Evolutionary conservation across 371 early-diverging fungal species (phyloP), one percentile per base, ranked within the genome.

Genomic region (Mortierella sp.): DNA sequence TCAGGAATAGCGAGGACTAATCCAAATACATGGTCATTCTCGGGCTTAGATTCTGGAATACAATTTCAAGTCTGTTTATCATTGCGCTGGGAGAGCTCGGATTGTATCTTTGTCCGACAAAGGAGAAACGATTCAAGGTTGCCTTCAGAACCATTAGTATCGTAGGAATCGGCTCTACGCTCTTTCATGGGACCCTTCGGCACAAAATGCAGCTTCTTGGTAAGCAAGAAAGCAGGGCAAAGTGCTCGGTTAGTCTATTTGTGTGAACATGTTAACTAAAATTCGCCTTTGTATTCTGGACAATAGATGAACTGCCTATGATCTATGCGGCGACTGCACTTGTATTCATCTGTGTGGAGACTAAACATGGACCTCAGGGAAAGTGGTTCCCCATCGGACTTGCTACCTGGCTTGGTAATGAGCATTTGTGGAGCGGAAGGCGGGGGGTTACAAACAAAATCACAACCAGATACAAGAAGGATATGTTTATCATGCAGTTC

Each of bases 191-290:
- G 23, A 76, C 76, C 15, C 76, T 76, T 31, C 69, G 76, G 19
- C 76, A 76, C 58, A 76, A 76, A 21, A 76, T 76, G 76, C 76
- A 76, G 43, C 58, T 76, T 7, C 62, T 69, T 21, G 75, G 75
- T 73, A 68, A 41, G 51, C 26, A 26, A 47, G n/a, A 23, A 1
- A 12, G 5, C 12, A 14, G 32, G 28, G 5, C 24, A 26, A 47
- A n/a, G 15, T 19, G 3, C 9, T 28, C 17, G 39, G 2, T 39
- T 39, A 14, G 17, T 14, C 14, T 17, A 39, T 39, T 39, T 39
- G 39, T 17, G 17, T 39, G 11, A 39, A 14, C 39, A 39, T 17
- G 27, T 19, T 34, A 3, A 11, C 12, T n/a, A 48, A 27, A 34
- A 34, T 34, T 12, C 12, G 27, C n/a, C 8, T 39, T 54, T 11